These are phyloP conservation scores for Myriosclerotinia scirpicola DNA, from an alignment of 2,329 filamentous ascomycete species.

Conservation along the genomic window DNA sequence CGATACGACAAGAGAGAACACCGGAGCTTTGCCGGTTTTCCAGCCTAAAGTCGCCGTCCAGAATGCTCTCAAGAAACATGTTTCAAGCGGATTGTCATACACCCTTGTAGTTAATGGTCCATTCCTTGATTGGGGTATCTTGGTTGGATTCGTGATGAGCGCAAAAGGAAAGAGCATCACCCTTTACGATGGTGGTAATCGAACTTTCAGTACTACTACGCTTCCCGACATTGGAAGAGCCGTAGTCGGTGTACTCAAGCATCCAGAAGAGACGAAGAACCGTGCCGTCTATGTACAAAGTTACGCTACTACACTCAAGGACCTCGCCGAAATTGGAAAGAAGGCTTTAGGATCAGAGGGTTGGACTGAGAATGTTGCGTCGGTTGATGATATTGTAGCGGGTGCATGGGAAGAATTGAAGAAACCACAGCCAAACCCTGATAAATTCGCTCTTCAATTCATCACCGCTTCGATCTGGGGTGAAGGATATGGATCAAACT, in stretches of 20 bases:
- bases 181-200: constrained; percentile 53
- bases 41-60: constrained; percentile 27
- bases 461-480: constrained; percentile 40
- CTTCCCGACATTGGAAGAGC: constrained; percentile 41
- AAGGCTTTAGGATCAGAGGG: constrained; percentile 28
- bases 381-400: constrained; percentile 24
- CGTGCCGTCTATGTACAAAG: constrained; percentile 28
- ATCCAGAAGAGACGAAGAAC: constrained; percentile 37
- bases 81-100: constrained; percentile 13
- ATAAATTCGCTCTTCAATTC: constrained; percentile 27
- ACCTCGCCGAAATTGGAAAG: constrained; percentile 24
- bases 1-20: constrained; percentile 34
- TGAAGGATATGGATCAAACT: constrained; percentile 37
- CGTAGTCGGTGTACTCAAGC: constrained; percentile 42
- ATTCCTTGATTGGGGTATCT: constrained; percentile 18
- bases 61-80: constrained; percentile 28
- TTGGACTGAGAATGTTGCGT: constrained; percentile 30
- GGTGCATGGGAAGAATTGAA: constrained; percentile 31
- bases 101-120: constrained; percentile 14
- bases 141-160: constrained; percentile 12
- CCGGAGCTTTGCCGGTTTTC: constrained; percentile 27
- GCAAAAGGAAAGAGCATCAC: constrained; percentile 34
- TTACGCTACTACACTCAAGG: constrained; percentile 30
- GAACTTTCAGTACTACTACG: constrained; percentile 33
- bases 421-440: constrained; percentile 23